A percentile compares a stretch with the other conserved stretches of the same genome.
Conservation (phyloP, 805 yeast genomes). For the Metschnikowia peoriensis region DNA sequence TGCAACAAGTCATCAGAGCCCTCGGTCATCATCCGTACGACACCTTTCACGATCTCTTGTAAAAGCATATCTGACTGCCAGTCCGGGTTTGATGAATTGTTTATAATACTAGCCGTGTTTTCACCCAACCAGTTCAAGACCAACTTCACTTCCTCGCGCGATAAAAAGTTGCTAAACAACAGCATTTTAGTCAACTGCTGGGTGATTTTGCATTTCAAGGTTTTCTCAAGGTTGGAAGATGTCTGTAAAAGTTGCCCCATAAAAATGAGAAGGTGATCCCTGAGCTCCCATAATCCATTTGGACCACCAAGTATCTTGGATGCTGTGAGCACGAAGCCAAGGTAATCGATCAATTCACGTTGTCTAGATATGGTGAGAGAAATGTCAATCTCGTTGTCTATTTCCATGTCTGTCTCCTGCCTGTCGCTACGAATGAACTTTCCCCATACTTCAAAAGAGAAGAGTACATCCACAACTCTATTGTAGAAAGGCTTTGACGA, state of each 20-base stretch:
- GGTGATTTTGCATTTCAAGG: slow-evolving; percentile 64
- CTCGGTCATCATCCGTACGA: slow-evolving; percentile 45
- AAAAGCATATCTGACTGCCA: slow-evolving; percentile 49
- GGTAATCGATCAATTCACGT: slow-evolving; percentile 55
- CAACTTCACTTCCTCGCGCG: slow-evolving; percentile 54
- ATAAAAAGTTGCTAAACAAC: slow-evolving; percentile 48
- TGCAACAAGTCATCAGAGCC: slow-evolving; percentile 16
- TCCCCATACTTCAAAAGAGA: slow-evolving; percentile 43
- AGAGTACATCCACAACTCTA: slow-evolving; percentile 36
- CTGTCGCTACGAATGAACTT: slow-evolving; percentile 29
- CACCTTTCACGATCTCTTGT: slow-evolving; percentile 52
- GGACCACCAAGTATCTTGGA: slow-evolving; percentile 28
- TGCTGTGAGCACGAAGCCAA: slow-evolving; percentile 56
- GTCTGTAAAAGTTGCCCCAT: slow-evolving; percentile 69
- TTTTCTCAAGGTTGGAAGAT: slow-evolving; percentile 64
- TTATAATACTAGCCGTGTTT: slow-evolving; percentile 41
- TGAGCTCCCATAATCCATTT: slow-evolving; percentile 45
- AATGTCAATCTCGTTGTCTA: slow-evolving; percentile 20
- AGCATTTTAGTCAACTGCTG: slow-evolving; percentile 61
- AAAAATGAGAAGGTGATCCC: slow-evolving; percentile 67
- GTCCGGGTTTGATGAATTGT: slow-evolving; percentile 25
- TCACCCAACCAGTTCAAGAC: slow-evolving; percentile 66
- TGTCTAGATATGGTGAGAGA: slow-evolving; percentile 53
- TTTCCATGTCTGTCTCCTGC: slow-evolving; percentile 6
- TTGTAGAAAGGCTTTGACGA: slow-evolving; percentile 49